Base-by-base conservation (phyloP, 139 green algal species). In the Nannochloris sp. region DNA sequence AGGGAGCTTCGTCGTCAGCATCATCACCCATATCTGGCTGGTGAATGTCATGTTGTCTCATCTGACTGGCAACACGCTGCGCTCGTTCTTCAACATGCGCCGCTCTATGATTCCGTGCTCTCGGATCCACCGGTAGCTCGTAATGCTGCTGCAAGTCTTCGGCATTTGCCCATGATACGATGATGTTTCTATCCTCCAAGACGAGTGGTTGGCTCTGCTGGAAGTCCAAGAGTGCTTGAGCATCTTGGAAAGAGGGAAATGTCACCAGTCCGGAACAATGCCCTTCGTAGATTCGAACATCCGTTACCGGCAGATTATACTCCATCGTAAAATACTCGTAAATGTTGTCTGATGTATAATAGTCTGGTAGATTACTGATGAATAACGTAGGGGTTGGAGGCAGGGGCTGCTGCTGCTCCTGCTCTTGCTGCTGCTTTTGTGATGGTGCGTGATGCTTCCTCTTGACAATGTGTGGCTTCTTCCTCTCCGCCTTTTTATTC, bases 221-320 rank as follows among this genome's bases (percentile, higher is more conserved):
- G 21, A 74, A 66, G 16, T 70, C 49, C 12, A 68, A 18, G 44
- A 78, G 44, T 2, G 48, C 25, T 31, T 69, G 46, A 1, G 68
- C 75, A 9, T 78, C 71, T 12, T 49, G 29, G 2, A 19, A 18
- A 14, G 18, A 44, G 15, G 43, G 54, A 72, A 84, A 79, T 14
- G 60, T 71, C 3, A 84, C 78, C 75, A 84, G 80, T 16, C 67
- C 78, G n/a, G 80, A 81, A 51, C 71, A 75, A 19, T 36, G 48
- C 3, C 43, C 50, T 19, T 68, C 67, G 15, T 77, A 65, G 11
- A 84, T 72, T 4, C 71, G 63, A n/a, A 64, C 68, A 27, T 62
- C 44, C 23, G 48, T 16, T 15, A 53, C 46, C 46, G 46, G n/a
- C 8, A 53, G 16, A 12, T 25, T 19, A 23, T 55, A 62, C 19